phyloP scores from a whole-genome alignment of 139 green algal species.

The Pleodorina starrii region DNA sequence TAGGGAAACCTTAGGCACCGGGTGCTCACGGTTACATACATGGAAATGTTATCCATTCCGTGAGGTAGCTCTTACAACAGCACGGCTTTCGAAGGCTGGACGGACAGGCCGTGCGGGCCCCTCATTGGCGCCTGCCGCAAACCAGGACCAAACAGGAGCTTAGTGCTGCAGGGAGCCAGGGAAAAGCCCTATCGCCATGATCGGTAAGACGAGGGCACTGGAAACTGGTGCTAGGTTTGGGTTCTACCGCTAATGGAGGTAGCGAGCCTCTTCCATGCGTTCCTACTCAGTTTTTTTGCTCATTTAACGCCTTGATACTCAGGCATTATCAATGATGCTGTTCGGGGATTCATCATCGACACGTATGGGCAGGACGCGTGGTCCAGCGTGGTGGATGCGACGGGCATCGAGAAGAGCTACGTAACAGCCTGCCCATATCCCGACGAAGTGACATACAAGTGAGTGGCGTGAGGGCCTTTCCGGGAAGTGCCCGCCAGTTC shows the following conservation, averaged over 20 bases:
- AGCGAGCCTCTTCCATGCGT: background rate
- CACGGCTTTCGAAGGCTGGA: too few species aligned
- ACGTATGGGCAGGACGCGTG: background rate
- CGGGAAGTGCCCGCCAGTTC: too few species aligned
- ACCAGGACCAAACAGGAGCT: too few species aligned
- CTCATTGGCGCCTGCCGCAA: too few species aligned
- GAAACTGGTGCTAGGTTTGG: background rate
- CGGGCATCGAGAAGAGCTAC: slow-evolving; percentile 7
- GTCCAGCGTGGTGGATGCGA: background rate
- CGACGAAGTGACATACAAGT: slow-evolving; percentile 22
- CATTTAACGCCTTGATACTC: background rate
- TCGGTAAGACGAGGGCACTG: background rate
- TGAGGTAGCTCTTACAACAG: too few species aligned
- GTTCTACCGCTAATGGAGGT: background rate
- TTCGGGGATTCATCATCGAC: slow-evolving; percentile 9
- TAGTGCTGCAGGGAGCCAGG: too few species aligned
- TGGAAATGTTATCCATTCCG: too few species aligned
- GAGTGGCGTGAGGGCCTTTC: too few species aligned
- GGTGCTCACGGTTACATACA: too few species aligned
- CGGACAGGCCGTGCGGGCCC: too few species aligned
- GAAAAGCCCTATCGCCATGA: background rate
- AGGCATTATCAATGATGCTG: slow-evolving; percentile 19
- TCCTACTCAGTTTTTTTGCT: background rate
- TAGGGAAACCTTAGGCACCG: too few species aligned
- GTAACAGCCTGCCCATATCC: slow-evolving; percentile 4